Evolutionary conservation across 805 yeast species (phyloP).

Genomic region (Candida silvicultrix): DNA sequence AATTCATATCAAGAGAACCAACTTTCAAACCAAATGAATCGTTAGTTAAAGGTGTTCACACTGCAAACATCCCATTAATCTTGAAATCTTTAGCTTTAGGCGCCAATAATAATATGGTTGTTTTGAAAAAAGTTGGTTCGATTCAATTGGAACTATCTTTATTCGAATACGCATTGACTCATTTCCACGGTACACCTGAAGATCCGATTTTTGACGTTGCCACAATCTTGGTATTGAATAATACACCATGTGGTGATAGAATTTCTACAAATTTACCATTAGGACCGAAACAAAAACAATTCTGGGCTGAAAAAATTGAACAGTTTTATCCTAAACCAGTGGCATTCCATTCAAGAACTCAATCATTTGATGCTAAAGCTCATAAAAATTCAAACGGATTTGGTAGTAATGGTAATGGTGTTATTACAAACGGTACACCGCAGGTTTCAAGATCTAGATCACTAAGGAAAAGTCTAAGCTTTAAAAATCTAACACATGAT

Average conservation of each 20-base stretch:
- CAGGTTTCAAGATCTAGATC: neutral
- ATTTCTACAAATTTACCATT: constrained; percentile 30
- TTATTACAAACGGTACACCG: neutral
- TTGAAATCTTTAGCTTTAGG: constrained; percentile 38
- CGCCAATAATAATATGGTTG: constrained; percentile 37
- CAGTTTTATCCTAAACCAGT: constrained; percentile 4
- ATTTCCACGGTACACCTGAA: constrained; percentile 25
- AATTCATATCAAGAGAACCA: constrained; percentile 27
- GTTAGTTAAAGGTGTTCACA: constrained; percentile 46
- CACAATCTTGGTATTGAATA: constrained; percentile 53
- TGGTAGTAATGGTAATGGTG: neutral
- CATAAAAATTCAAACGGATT: neutral
- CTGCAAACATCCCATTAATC: constrained; percentile 40
- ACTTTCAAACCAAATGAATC: constrained; percentile 24
- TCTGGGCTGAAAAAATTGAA: constrained; percentile 44
- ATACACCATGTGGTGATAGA: constrained; percentile 37
- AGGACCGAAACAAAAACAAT: constrained; percentile 39
- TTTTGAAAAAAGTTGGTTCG: constrained; percentile 24
- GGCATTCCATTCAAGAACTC: neutral
- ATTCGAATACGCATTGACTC: constrained; percentile 49
- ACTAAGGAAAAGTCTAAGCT: neutral
- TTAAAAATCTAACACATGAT: neutral
- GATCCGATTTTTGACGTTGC: constrained; percentile 40
- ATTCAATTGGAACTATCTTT: constrained; percentile 23
- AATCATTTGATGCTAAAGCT: neutral